Evolutionary conservation across 805 yeast genomes (phyloP).

Genomic region (Sungouiella thailandica): DNA sequence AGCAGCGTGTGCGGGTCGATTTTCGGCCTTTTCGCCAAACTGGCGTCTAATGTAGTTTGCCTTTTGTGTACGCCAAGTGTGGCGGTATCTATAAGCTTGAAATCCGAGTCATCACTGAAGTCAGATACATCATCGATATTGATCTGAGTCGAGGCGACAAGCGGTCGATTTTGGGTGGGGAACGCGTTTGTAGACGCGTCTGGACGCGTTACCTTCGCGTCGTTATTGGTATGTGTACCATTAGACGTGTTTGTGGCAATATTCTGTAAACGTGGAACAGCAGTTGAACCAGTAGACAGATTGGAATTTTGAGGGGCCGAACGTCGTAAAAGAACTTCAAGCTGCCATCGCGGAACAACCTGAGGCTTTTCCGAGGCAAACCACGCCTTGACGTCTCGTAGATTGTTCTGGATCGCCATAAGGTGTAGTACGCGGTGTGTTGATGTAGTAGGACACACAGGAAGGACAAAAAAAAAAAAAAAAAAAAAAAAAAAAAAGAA

Average conservation of each 20-base stretch:
- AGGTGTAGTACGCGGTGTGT: neutral
- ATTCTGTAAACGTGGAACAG: too few species aligned
- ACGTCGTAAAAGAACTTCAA: constrained; percentile 4
- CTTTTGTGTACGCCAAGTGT: constrained; percentile 5
- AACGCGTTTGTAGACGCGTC: neutral
- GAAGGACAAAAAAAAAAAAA: neutral
- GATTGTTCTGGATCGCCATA: constrained; percentile 17
- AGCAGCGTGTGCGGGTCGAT: neutral
- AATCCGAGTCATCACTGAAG: constrained; percentile 5
- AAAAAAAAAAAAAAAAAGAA: neutral
- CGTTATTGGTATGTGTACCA: too few species aligned
- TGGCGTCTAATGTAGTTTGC: neutral
- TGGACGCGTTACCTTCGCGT: too few species aligned
- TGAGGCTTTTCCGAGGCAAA: constrained; percentile 10
- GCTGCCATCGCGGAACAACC: constrained; percentile 8
- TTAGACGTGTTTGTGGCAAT: too few species aligned
- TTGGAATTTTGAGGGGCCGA: too few species aligned
- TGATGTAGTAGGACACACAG: neutral
- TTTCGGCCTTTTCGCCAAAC: constrained; percentile 1
- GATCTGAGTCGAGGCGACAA: neutral
- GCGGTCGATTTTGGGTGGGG: neutral
- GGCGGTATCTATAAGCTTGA: constrained; percentile 10
- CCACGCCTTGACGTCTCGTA: constrained; percentile 13
- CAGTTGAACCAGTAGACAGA: too few species aligned
- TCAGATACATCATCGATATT: constrained; percentile 1